Base-by-base conservation (phyloP, 2,329 filamentous ascomycete species). In the Zymoseptoria pseudotritici region DNA sequence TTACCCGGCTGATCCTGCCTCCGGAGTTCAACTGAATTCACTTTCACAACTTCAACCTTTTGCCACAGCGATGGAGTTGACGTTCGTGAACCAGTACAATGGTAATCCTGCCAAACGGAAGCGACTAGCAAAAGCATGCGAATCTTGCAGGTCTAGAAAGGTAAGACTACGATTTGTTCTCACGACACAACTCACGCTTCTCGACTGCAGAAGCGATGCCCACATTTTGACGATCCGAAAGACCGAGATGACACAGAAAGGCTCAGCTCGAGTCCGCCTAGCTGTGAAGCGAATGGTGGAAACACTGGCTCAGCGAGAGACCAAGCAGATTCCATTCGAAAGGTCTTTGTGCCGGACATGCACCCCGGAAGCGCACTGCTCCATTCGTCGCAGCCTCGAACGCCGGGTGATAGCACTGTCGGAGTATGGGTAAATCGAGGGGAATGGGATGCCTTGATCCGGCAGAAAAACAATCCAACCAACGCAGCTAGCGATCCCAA, bases 351-450 rank as follows among this genome's bases (percentile, higher is more conserved):
- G n/a, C 76, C 77, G 56, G 79, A 80, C 59, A 66, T 79, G 57
- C 77, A 76, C 49, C 78, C 78, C 4, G 77, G 79, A 62, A 74
- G 78, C n/a, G 75, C 77, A 9, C 69, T 80, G 31, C 68, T 78
- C 55, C 74, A 77, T 51, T 72, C 77, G 31, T 71, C 75, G 50
- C 53, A 65, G 36, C 60, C 63, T 50, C 58, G 57, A 55, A 50
- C 60, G 42, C 61, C 61, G 61, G 54, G 55, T 56, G 42, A 62
- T 49, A 51, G 61, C 61, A 57, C 59, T 13, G 70, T 71, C 19
- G 72, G 70, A 46, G 67, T 70, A 50, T 75, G 72, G 72, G 64
- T 76, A 36, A 73, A 74, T 63, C 67, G 63, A 53, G 63, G 62
- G 22, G 67, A 71, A 42, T 73, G 69, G 56, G 68, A 71, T 22